Evolutionary conservation across 1,284 basidiomycete genomes (phyloP).

Genomic region (Boletus mariae): DNA sequence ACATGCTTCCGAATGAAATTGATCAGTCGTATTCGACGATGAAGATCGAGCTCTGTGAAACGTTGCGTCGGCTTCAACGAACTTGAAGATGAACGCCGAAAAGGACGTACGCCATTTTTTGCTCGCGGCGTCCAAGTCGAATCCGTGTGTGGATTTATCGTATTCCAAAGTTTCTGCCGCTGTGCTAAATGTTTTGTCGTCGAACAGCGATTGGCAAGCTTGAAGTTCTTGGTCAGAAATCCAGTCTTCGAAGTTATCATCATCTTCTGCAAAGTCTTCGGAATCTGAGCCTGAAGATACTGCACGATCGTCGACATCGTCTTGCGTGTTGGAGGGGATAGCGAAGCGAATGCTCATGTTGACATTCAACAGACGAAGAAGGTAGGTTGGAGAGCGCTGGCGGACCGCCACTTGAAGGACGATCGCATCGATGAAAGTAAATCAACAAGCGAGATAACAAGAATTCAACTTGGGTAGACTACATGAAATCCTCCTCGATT

Average conservation of each 20-base stretch:
- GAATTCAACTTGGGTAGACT: constrained; percentile 2
- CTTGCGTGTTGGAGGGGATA: constrained; percentile 4
- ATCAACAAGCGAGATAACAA: neutral
- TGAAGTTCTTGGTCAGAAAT: constrained; percentile 59
- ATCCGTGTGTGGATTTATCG: constrained; percentile 60
- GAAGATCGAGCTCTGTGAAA: constrained; percentile 53
- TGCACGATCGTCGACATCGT: constrained; percentile 9
- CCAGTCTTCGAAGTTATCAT: constrained; percentile 81
- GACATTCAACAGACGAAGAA: neutral
- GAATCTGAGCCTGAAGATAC: constrained; percentile 22
- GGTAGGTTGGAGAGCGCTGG: neutral
- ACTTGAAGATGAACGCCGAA: neutral
- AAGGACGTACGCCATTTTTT: constrained; percentile 48
- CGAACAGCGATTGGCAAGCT: constrained; percentile 79
- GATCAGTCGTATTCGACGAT: constrained; percentile 75
- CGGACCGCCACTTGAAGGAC: neutral
- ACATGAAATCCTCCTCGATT: constrained; percentile 68
- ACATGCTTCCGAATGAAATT: constrained; percentile 83
- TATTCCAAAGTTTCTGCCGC: constrained; percentile 61
- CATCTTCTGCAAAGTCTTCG: constrained; percentile 49
- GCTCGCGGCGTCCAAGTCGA: constrained; percentile 57
- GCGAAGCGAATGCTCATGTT: constrained; percentile 32
- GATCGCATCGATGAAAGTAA: neutral
- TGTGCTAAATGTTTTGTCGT: constrained; percentile 58
- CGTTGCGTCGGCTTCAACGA: constrained; percentile 5